phyloP scores from a whole-genome alignment of 495 filamentous ascomycete species.

The Penicillium antarcticum region DNA sequence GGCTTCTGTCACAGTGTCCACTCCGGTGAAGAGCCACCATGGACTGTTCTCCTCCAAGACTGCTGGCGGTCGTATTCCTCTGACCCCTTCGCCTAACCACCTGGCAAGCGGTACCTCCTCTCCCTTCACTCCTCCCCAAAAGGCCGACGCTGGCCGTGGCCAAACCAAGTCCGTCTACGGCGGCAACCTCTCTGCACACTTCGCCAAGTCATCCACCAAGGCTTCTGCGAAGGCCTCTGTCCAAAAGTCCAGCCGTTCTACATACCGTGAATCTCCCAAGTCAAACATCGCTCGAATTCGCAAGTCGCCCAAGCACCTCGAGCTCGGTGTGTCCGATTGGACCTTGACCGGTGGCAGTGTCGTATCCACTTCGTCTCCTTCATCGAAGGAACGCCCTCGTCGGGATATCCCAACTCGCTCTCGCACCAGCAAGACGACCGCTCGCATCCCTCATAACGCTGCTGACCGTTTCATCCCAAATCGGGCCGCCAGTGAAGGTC shows the following conservation, averaged over 20 bases:
- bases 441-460: conserved; percentile 68
- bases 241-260: not conserved
- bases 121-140: conserved; percentile 75
- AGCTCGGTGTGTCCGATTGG: conserved; percentile 91
- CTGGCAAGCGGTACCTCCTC: conserved; percentile 55
- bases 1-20: conserved; percentile 85
- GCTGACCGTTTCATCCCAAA: conserved; percentile 98
- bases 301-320: conserved; percentile 75
- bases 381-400: conserved; percentile 58
- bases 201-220: conserved; percentile 54
- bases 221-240: conserved; percentile 23
- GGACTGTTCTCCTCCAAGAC: conserved; percentile 89
- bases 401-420: conserved; percentile 59
- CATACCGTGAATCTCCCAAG: conserved; percentile 77
- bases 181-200: conserved; percentile 69
- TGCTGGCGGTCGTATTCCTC: conserved; percentile 88
- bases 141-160: conserved; percentile 50
- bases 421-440: conserved; percentile 64
- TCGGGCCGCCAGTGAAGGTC: conserved; percentile 80
- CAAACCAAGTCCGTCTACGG: conserved; percentile 68
- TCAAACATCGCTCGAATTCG: conserved; percentile 80
- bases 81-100: conserved; percentile 84
- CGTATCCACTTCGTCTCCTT: conserved; percentile 63
- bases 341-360: conserved; percentile 78
- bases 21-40: conserved; percentile 89